These are phyloP conservation scores for Starmerella ratchasimensis DNA, from an alignment of 805 yeast genomes.

Conservation along the genomic window DNA sequence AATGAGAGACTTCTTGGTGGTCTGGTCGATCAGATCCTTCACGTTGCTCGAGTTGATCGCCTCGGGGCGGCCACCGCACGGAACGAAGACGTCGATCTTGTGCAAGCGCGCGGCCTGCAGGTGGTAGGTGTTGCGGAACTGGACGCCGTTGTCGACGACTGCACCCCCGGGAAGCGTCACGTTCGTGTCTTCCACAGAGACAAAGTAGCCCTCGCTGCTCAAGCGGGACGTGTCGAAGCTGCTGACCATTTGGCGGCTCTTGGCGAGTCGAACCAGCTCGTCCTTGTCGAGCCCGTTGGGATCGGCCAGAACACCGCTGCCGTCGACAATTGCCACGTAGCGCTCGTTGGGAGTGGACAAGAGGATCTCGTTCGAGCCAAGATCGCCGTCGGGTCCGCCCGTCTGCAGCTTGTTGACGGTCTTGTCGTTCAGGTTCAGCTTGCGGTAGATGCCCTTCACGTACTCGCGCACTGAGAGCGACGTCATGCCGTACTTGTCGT, in stretches of 20 bases:
- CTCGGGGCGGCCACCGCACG: conserved; percentile 98
- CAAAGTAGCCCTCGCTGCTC: conserved; percentile 62
- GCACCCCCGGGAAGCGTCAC: conserved; percentile 64
- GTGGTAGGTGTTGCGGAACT: conserved; percentile 85
- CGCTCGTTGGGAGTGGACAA: conserved; percentile 56
- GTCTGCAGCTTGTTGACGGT: conserved; percentile 75
- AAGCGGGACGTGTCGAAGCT: conserved; percentile 54
- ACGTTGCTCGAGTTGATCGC: conserved; percentile 84
- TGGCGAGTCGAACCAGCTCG: conserved; percentile 70
- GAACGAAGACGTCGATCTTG: conserved; percentile 74
- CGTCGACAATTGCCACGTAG: conserved; percentile 84
- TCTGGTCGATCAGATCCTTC: conserved; percentile 53
- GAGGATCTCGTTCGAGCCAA: conserved; percentile 89
- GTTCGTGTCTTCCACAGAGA: conserved; percentile 75
- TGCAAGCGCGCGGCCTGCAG: conserved; percentile 52
- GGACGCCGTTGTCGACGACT: conserved; percentile 65
- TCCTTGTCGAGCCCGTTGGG: conserved; percentile 73
- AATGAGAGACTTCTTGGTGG: conserved; percentile 54
- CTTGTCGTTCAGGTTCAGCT: conserved; percentile 46
- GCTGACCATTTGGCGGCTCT: conserved; percentile 58
- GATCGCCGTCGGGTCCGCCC: conserved; percentile 98
- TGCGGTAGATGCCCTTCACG: conserved; percentile 75
- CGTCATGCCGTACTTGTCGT: conserved; percentile 96
- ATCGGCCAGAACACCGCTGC: conserved; percentile 89
- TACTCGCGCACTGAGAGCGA: conserved; percentile 85